Percentiles rank a stretch among this genome's conserved stretches.
phyloP scores from a whole-genome alignment of 768 basidiomycete genomes.

The Boletus subparvulus region DNA sequence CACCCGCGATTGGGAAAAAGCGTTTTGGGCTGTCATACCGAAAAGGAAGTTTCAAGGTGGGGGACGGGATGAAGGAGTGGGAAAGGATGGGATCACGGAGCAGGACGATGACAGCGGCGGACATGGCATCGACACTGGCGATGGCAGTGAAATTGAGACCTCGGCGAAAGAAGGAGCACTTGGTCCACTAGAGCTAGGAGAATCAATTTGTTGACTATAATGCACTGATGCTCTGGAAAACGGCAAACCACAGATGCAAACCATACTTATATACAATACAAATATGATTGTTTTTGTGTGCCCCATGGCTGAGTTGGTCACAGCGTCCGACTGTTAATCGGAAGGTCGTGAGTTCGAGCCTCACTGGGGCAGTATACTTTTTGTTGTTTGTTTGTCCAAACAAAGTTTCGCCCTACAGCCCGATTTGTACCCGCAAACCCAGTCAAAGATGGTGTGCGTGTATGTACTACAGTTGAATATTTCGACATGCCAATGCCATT shows the following conservation, averaged over 20 bases:
- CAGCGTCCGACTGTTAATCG: slow-evolving; percentile 54
- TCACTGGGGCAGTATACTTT: slow-evolving; percentile 44
- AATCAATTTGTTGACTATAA: too few relatives aligned
- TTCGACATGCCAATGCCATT: too few relatives aligned
- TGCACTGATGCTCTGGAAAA: background rate
- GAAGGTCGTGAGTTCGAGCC: slow-evolving; percentile 56
- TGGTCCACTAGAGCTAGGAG: background rate
- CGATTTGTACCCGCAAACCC: too few relatives aligned
- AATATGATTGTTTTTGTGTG: slow-evolving; percentile 9
- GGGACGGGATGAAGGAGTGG: slow-evolving; percentile 16
- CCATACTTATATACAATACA: background rate
- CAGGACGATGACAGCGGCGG: background rate
- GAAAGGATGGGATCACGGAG: background rate
- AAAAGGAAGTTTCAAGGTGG: slow-evolving; percentile 75
- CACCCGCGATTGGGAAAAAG: slow-evolving; percentile 78
- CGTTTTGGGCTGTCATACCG: slow-evolving; percentile 88
- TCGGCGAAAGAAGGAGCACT: background rate
- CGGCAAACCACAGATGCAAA: background rate
- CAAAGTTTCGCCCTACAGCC: too few relatives aligned
- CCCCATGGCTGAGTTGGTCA: slow-evolving; percentile 55
- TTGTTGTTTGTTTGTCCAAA: slow-evolving; percentile 1
- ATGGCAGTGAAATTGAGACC: background rate
- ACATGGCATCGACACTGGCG: background rate
- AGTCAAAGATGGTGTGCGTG: too few relatives aligned
- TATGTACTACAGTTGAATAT: too few relatives aligned